Conservation (phyloP, 179 eudicot genomes). For the Sideroxylon spinosum region DNA sequence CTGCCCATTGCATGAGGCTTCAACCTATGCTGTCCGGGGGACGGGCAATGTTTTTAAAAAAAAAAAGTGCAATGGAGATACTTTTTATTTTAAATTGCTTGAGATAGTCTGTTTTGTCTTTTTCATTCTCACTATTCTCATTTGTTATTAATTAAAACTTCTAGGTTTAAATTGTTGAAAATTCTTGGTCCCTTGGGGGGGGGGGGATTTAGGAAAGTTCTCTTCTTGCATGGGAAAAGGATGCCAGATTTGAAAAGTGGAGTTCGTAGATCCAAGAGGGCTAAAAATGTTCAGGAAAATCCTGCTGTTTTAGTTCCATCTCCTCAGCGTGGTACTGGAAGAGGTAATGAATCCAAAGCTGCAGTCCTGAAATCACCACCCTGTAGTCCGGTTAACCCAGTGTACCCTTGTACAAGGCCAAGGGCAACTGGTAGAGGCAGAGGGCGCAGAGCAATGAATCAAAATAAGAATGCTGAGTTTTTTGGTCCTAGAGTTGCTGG, state of each 20-base stretch:
- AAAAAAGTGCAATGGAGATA: too few relatives aligned
- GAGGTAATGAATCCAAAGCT: conserved; percentile 22
- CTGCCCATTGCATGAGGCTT: too few relatives aligned
- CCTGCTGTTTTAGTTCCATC: conserved; percentile 28
- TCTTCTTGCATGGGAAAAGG: conserved; percentile 31
- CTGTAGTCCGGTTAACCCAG: conserved; percentile 24
- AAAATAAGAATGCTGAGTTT: conserved; percentile 18
- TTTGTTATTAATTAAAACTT: background rate
- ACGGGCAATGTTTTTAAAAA: too few relatives aligned
- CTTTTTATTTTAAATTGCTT: too few relatives aligned
- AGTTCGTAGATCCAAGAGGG: conserved; percentile 28
- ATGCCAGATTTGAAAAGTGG: conserved; percentile 36
- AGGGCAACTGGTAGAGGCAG: conserved; percentile 34
- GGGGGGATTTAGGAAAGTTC: conserved; percentile 8
- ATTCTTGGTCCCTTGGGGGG: conserved; percentile 6
- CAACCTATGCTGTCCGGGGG: too few relatives aligned
- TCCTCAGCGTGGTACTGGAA: conserved; percentile 29
- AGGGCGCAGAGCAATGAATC: conserved; percentile 25
- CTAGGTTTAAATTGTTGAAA: conserved; percentile 5
- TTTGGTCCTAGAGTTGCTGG: conserved; percentile 16
- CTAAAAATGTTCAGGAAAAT: conserved; percentile 21
- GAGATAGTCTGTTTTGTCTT: too few relatives aligned
- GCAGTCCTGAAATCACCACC: conserved; percentile 25
- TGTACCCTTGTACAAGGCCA: conserved; percentile 24
- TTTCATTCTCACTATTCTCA: too few relatives aligned